Evolutionary conservation across 768 basidiomycete genomes (phyloP), one percentile per base, ranked within the genome.

Genomic region (Lactarius evosmus): DNA sequence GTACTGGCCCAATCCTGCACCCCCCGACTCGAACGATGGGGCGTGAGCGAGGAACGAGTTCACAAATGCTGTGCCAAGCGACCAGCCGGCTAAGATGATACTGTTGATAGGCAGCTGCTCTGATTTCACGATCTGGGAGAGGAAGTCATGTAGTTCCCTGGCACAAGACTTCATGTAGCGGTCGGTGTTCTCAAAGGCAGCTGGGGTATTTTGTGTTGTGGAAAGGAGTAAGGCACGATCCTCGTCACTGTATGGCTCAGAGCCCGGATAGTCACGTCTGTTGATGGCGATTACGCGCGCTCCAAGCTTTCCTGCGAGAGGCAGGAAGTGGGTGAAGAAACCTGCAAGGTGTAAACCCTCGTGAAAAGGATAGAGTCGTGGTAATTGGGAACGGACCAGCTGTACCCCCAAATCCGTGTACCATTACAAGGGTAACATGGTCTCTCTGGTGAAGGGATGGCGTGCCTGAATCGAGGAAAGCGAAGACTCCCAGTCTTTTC

Each of bases 241-340:
- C n/a, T 54, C 17, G 17, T 54, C 53, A 11, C 17, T 34, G 53
- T 34, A 54, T 54, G 53, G 19, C 27, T 22, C 53, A 30, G 53
- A 54, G 19, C 53, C 53, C n/a, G 53, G 53, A 33, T 54, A 54
- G 19, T 30, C 50, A 7, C 50, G 50, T 52, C 50, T 52, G 19
- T 52, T 52, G 12, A 52, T 52, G 25, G 30, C n/a, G 11, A 54
- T 8, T 7, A 54, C 19, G 9, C 53, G 53, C 9, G 53, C 29
- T 4, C 53, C 53, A 54, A 34, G 19, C n/a, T 34, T 54, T 30
- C 30, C 30, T 7, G 53, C 53, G 32, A 54, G 33, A 34, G 50
- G 50, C 5, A 52, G 17, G 27, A 27, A 27, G 27, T 27, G 50
- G 30, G 14, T 4, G 25, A 52, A 52, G 25, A 54, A 30, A 33